Conservation (phyloP, 169 alveolate genomes). For the Theileria equi region DNA sequence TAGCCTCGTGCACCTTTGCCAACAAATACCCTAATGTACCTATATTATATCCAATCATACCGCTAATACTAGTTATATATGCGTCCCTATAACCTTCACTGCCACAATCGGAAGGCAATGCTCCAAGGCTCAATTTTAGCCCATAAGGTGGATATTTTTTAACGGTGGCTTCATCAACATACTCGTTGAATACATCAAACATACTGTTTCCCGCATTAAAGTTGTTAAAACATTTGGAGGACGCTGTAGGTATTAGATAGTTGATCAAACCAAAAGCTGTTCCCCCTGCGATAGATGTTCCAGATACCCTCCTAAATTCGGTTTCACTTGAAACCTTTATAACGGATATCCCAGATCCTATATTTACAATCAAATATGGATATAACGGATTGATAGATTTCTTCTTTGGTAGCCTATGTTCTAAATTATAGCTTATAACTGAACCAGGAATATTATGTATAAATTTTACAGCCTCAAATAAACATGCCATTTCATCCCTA, state of each 20-base stretch:
- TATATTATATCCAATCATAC: constrained; percentile 48
- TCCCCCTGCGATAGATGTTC: constrained; percentile 53
- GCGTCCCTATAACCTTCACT: not conserved
- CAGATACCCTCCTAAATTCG: constrained; percentile 31
- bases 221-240: not conserved
- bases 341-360: constrained; percentile 56
- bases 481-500: constrained; percentile 24
- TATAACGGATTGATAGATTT: not conserved
- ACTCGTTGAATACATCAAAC: constrained; percentile 1
- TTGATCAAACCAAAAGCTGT: constrained; percentile 33
- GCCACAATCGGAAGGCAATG: not conserved
- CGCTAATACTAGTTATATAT: constrained; percentile 11
- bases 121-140: not conserved
- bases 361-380: constrained; percentile 46
- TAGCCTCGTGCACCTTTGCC: constrained; percentile 36
- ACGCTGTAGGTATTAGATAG: constrained; percentile 3
- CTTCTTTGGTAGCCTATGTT: not conserved
- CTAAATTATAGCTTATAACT: constrained; percentile 13
- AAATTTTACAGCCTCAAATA: constrained; percentile 24
- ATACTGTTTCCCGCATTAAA: constrained; percentile 15
- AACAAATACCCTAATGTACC: constrained; percentile 38
- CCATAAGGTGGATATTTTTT: constrained; percentile 6
- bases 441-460: constrained; percentile 9
- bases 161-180: not conserved
- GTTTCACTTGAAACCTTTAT: constrained; percentile 21